These are phyloP conservation scores for Lasiosphaeria miniovina DNA, from an alignment of 495 filamentous ascomycete species.

Conservation along the genomic window DNA sequence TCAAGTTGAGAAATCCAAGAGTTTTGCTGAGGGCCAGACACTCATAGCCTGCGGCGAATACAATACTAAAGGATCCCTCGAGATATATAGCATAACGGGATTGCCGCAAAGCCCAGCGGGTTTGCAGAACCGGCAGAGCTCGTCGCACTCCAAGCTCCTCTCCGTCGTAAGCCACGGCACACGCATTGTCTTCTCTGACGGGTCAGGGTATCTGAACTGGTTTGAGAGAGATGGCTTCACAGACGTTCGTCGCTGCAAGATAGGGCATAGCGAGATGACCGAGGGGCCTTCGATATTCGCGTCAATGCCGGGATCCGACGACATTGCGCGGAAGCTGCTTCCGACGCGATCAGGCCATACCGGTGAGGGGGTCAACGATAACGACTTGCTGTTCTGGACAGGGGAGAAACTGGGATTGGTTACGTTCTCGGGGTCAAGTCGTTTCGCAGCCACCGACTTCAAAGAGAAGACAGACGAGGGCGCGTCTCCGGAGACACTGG, in stretches of 20 bases:
- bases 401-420: slow-evolving; percentile 75
- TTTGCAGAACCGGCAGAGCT: slow-evolving; percentile 73
- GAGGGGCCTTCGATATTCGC: slow-evolving; percentile 43
- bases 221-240: slow-evolving; percentile 82
- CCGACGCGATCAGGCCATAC: slow-evolving; percentile 50
- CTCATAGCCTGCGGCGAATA: slow-evolving; percentile 91
- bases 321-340: slow-evolving; percentile 70
- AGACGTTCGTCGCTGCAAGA: slow-evolving; percentile 75
- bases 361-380: slow-evolving; percentile 40
- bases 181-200: slow-evolving; percentile 79
- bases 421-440: slow-evolving; percentile 53
- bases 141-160: slow-evolving; percentile 75
- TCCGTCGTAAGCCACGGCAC: slow-evolving; percentile 83
- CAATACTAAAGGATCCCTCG: slow-evolving; percentile 85
- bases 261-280: slow-evolving; percentile 48
- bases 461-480: slow-evolving; percentile 36
- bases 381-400: slow-evolving; percentile 76
- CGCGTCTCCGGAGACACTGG: slow-evolving; percentile 33
- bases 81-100: slow-evolving; percentile 69
- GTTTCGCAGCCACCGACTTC: slow-evolving; percentile 47
- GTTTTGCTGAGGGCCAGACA: slow-evolving; percentile 50
- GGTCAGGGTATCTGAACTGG: slow-evolving; percentile 85
- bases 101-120: slow-evolving; percentile 24
- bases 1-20: slow-evolving; percentile 50
- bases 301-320: slow-evolving; percentile 50